A percentile compares a stretch with the other conserved stretches of the same genome.
Evolutionary conservation across 495 filamentous ascomycete species (phyloP).

Genomic region (Endocarpon pusillum): DNA sequence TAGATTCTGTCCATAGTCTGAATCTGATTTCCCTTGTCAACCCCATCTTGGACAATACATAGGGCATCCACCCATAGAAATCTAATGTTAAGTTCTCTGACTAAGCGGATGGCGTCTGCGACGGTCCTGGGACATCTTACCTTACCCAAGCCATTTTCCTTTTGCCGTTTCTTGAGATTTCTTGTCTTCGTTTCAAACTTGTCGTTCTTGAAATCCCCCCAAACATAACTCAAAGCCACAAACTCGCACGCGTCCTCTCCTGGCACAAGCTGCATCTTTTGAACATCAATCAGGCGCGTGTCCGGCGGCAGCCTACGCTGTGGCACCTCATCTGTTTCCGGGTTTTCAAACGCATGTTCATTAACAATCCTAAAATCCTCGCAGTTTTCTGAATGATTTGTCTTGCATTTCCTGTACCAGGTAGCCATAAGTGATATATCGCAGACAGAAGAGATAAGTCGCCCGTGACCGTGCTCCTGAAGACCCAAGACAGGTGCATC

Average conservation of each 20-base stretch:
- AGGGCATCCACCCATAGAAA: constrained; percentile 6
- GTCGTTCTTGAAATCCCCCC: neutral
- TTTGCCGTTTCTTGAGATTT: neutral
- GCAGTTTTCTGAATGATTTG: too few species aligned
- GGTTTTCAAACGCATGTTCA: too few species aligned
- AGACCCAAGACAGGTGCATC: too few species aligned
- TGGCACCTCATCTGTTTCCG: too few species aligned
- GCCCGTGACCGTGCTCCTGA: too few species aligned
- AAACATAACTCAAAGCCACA: constrained; percentile 2
- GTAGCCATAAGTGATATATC: too few species aligned
- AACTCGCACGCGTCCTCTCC: neutral
- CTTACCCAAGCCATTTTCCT: neutral
- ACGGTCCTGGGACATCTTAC: constrained; percentile 1
- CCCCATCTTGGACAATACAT: constrained; percentile 3
- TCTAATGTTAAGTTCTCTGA: constrained; percentile 2
- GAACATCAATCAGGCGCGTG: neutral
- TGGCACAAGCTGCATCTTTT: neutral
- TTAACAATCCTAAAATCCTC: too few species aligned
- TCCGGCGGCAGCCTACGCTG: neutral
- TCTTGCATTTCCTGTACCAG: too few species aligned
- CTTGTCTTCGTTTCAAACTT: neutral
- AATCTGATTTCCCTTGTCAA: constrained; percentile 1
- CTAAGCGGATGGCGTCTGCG: constrained; percentile 3
- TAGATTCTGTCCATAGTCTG: constrained; percentile 7
- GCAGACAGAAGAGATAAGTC: too few species aligned